These are phyloP conservation scores for Jatropha podagrica DNA, from an alignment of 441 rosid genomes.

Conservation along the genomic window DNA sequence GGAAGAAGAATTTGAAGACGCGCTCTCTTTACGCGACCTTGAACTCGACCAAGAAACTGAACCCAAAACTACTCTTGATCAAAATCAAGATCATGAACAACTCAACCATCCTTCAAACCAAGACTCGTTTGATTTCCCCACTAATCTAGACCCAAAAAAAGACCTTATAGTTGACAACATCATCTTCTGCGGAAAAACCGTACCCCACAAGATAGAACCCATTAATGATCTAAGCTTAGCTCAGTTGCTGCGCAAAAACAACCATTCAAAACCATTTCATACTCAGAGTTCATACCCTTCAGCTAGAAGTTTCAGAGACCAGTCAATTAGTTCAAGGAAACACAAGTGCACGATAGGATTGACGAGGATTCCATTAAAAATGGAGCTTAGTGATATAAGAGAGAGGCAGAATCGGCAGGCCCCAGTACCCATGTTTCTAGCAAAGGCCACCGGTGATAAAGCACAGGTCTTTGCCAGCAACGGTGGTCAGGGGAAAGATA, in stretches of 20 bases:
- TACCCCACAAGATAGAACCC: neutral
- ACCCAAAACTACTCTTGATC: neutral
- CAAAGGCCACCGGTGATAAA: neutral
- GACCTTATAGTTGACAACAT: neutral
- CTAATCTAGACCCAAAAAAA: neutral
- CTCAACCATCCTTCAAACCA: neutral
- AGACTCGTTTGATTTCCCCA: neutral
- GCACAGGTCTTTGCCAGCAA: neutral
- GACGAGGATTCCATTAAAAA: slow-evolving; percentile 17
- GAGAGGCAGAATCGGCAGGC: slow-evolving; percentile 5
- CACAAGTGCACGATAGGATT: slow-evolving; percentile 14
- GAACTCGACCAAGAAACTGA: neutral
- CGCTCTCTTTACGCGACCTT: neutral
- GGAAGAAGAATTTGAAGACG: neutral
- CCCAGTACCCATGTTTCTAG: neutral
- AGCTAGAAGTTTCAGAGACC: neutral
- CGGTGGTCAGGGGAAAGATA: neutral
- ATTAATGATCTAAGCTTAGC: neutral
- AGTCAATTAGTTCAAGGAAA: neutral
- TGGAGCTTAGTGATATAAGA: slow-evolving; percentile 21
- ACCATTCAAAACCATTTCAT: neutral
- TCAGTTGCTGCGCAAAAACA: neutral
- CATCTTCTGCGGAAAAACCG: slow-evolving; percentile 10
- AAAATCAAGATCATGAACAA: neutral
- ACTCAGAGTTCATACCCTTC: neutral